Base-by-base conservation (phyloP, 2,329 filamentous ascomycete genomes). In the Xylaria sp. region DNA sequence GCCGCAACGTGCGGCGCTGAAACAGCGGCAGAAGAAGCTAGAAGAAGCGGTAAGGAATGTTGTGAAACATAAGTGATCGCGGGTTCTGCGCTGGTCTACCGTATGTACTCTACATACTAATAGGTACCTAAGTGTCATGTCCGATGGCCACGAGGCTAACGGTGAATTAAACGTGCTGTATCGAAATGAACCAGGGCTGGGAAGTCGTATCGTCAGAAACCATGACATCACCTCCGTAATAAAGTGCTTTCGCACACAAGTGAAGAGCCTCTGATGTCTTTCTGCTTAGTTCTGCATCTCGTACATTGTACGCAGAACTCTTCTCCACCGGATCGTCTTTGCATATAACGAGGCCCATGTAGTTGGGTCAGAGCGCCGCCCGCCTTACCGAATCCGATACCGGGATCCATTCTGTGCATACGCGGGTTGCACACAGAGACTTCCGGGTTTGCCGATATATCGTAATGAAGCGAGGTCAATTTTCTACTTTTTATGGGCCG, bases 1-100 rank as follows among this genome's bases (percentile, higher is more conserved):
- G 32, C 41, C 51, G 52, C 41, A 66, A 66, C 54, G 32, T 66
- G 59, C 48, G 63, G 34, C 50, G 23, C 34, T 64, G 62, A 37
- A 28, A 41, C 51, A 63, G 34, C n/a, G 32, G 41, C 39, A 32
- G 20, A 56, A 66, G 41, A 62, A 51, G 32, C 57, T 28, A 32
- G 20, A 56, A 66, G 41, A 62, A 51, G 41, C 57, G 58, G 41
- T 50, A 52, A 50, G n/a, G 37, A 50, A 41, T 48, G 18, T 56
- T 39, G 32, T 54, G 48, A 15, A 41, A 64, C 54, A 52, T 46
- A 25, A 15, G 34, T 18, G 23, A 60, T 60, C 57, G 13, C 50
- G 25, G 57, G 15, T 28, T 28, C 28, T 28, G 28, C 28, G 28
- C 28, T 28, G 28, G 28, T 13, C 23, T 59, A n/a, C n/a, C n/a